Base-by-base conservation (phyloP, 768 basidiomycete genomes). In the Termitomyces sp. region DNA sequence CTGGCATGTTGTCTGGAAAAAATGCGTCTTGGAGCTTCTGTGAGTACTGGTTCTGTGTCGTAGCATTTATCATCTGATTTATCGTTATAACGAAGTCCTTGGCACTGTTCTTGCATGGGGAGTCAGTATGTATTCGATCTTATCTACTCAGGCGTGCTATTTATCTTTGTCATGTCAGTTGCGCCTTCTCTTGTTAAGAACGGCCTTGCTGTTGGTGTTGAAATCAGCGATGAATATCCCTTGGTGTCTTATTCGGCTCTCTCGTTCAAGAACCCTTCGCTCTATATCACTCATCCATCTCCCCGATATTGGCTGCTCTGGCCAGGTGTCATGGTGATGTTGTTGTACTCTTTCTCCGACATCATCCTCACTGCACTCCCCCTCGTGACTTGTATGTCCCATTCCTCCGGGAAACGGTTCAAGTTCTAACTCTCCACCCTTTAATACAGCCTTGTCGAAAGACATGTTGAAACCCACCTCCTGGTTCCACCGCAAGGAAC, bases 251-350 rank as follows among this genome's bases (percentile, higher is more conserved):
- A 81, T 65, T 55, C 64, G 28, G 72, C 68, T 3, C 69, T 83
- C 66, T 78, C 77, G 2, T 79, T 83, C 67, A 57, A 63, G 2
- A 75, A 83, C 53, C 75, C 77, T 10, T 54, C 68, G 1, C 54
- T 62, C 37, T 80, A 78, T 61, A 58, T 76, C 56, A 67, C 70
- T 23, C 59, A 60, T 0, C 81, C 82, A 1, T 84, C 81, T 21
- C 79, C 81, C 14, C 77, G 81, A 30, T 83, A 83, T 67, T 84
- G 83, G 84, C 71, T 84, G 47, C 67, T 84, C 35, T 84, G 82
- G 83, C 83, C 82, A 35, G 82, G 83, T 66, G 78, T 83, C 57
- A 64, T 84, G 46, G 73, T 84, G 68, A 84, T 85, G 80, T 70
- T 85, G 61, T 61, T 84, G 55, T 84, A 81, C 67, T 80, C 81